A percentile compares a stretch with the other conserved stretches of the same genome.
phyloP scores from a whole-genome alignment of 83 land plant species.

The Isoetes engelmannii region DNA sequence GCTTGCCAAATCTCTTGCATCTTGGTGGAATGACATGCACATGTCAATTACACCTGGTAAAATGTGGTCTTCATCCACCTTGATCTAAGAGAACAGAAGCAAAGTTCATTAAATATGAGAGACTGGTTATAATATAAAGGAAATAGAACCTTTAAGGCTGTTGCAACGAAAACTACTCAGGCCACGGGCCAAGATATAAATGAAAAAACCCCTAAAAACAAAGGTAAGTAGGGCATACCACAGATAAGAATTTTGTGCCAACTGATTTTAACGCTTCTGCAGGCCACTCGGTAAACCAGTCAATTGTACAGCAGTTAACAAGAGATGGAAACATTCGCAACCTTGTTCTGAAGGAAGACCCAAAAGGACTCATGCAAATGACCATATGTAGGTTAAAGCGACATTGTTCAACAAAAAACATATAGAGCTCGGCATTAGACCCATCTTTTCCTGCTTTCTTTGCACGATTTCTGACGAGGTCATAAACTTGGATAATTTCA shows the following conservation, averaged over 20 bases:
- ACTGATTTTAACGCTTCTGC: slow-evolving; percentile 37
- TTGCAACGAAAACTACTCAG: too few relatives aligned
- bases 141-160: background rate
- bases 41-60: slow-evolving; percentile 30
- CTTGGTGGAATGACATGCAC: slow-evolving; percentile 39
- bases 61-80: slow-evolving; percentile 22
- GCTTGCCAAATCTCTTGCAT: slow-evolving; percentile 16
- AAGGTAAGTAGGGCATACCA: slow-evolving; percentile 11
- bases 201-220: background rate
- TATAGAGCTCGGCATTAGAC: slow-evolving; percentile 26
- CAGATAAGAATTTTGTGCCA: slow-evolving; percentile 31
- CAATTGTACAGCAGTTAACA: slow-evolving; percentile 41
- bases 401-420: slow-evolving; percentile 41
- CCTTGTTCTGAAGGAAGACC: slow-evolving; percentile 36
- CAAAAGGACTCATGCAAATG: slow-evolving; percentile 43
- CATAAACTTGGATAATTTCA: slow-evolving; percentile 30
- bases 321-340: slow-evolving; percentile 43
- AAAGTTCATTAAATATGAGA: background rate
- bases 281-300: slow-evolving; percentile 48
- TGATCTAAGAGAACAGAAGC: slow-evolving; percentile 17
- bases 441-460: slow-evolving; percentile 36
- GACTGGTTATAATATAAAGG: background rate
- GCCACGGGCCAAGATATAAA: too few relatives aligned
- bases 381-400: slow-evolving; percentile 39
- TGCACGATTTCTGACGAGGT: slow-evolving; percentile 24